phyloP scores from a whole-genome alignment of 2,329 filamentous ascomycete species.

The Aspergillus alliaceus region DNA sequence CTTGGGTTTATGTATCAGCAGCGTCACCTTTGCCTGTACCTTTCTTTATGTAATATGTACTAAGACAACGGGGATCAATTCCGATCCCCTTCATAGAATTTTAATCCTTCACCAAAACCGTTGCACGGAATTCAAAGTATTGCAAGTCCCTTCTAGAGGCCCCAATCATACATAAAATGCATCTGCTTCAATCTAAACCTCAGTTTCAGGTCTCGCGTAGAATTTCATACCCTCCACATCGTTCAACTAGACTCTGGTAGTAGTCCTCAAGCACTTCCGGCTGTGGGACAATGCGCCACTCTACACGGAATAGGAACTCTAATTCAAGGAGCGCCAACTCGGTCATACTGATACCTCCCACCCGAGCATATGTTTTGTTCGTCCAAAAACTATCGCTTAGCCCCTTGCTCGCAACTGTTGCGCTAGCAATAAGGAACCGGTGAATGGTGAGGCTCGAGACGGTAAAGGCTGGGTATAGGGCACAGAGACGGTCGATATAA shows the following conservation, averaged over 20 bases:
- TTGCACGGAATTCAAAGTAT: not conserved
- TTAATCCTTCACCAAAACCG: not conserved
- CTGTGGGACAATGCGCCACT: conserved; percentile 96
- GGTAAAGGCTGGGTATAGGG: conserved; percentile 89
- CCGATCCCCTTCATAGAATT: not conserved
- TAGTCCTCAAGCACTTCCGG: conserved; percentile 93
- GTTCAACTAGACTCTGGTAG: conserved; percentile 79
- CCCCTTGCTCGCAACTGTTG: conserved; percentile 93
- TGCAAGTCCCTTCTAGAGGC: not conserved
- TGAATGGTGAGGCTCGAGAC: conserved; percentile 96
- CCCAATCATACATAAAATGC: not conserved
- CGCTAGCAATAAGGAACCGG: conserved; percentile 92
- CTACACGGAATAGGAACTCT: conserved; percentile 86
- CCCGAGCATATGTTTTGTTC: conserved; percentile 91
- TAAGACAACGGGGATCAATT: not conserved
- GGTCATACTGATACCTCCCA: conserved; percentile 85
- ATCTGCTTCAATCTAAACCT: not conserved
- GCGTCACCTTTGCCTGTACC: not conserved
- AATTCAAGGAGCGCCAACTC: conserved; percentile 90
- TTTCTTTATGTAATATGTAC: not conserved
- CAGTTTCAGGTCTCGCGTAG: conserved; percentile 31
- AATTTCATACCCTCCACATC: conserved; percentile 60
- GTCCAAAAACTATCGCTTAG: conserved; percentile 98
- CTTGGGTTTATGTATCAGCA: not conserved
- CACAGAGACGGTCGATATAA: conserved; percentile 93